Conservation (phyloP, 805 yeast genomes). For the Starmerella floricola region DNA sequence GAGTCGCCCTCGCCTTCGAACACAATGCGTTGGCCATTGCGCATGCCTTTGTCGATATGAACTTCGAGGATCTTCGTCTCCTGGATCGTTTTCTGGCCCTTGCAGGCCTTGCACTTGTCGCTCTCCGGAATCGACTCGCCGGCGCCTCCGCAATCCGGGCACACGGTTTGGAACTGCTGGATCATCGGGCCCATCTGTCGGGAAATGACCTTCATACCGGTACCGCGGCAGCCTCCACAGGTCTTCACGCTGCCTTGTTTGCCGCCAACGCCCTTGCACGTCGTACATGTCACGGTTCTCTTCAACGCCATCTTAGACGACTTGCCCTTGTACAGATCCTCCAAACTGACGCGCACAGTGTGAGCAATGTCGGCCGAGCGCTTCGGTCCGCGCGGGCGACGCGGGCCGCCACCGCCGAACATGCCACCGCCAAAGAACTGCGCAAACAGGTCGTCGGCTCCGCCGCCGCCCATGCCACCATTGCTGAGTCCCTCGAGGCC, state of each 20-base stretch:
- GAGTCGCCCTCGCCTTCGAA: conserved; percentile 97
- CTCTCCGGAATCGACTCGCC: conserved; percentile 80
- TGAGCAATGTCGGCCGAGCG: conserved; percentile 88
- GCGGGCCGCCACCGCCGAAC: conserved; percentile 48
- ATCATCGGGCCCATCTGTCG: conserved; percentile 99
- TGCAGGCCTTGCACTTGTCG: conserved; percentile 78
- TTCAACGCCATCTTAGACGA: conserved; percentile 86
- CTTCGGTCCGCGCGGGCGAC: conserved; percentile 69
- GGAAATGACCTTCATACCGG: conserved; percentile 80
- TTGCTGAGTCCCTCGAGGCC: conserved; percentile 89
- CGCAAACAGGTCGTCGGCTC: conserved; percentile 62
- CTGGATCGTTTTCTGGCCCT: conserved; percentile 72
- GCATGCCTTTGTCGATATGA: conserved; percentile 94
- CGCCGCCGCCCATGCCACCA: conserved; percentile 58
- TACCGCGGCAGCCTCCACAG: conserved; percentile 81
- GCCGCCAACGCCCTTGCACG: conserved; percentile 95
- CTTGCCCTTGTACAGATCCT: conserved; percentile 44
- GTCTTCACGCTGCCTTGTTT: conserved; percentile 77
- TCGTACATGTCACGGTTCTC: conserved; percentile 76
- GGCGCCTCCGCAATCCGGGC: conserved; percentile 84
- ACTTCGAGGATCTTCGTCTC: conserved; percentile 93
- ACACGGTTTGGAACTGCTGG: conserved; percentile 90
- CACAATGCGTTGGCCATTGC: conserved; percentile 77
- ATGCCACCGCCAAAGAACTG: conserved; percentile 68
- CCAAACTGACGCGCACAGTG: conserved; percentile 70